These are phyloP conservation scores for Aspergillus ibericus DNA, from an alignment of 2,329 filamentous ascomycete genomes.

Conservation along the genomic window DNA sequence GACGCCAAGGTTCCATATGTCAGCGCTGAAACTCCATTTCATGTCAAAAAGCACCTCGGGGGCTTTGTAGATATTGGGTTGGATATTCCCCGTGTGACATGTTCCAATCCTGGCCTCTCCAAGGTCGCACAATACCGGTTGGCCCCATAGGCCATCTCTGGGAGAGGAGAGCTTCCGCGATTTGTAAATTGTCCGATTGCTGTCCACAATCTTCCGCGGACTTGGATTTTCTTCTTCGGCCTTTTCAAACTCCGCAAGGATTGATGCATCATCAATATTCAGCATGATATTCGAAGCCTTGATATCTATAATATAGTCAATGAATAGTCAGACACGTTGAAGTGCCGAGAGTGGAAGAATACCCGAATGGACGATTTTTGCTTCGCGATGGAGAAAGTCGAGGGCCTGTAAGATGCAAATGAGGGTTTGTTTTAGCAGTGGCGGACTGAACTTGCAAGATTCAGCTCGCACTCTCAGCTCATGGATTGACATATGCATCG, in stretches of 20 bases:
- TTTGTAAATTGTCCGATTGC: not conserved
- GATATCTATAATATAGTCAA: not conserved
- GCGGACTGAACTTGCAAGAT: not conserved
- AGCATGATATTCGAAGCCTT: not conserved
- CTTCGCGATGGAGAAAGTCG: not conserved
- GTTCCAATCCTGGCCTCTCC: not conserved
- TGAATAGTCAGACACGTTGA: not conserved
- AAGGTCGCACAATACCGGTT: not conserved
- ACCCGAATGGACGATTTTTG: no score
- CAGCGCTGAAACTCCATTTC: not conserved
- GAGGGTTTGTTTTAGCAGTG: not conserved
- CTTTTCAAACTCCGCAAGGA: not conserved
- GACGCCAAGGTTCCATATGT: slow-evolving; percentile 10
- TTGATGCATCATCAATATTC: not conserved
- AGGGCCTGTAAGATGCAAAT: not conserved
- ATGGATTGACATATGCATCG: not conserved
- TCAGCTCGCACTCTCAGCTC: not conserved
- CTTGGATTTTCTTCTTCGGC: not conserved
- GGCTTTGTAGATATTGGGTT: not conserved
- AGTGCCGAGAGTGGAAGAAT: no score
- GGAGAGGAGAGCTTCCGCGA: not conserved
- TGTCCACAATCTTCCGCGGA: not conserved
- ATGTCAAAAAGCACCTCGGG: slow-evolving; percentile 5
- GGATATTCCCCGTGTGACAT: not conserved
- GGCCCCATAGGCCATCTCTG: not conserved